Evolutionary conservation across 2,329 filamentous ascomycete species (phyloP), one percentile per base, ranked within the genome.

Genomic region (Neoarthrinium moseri): DNA sequence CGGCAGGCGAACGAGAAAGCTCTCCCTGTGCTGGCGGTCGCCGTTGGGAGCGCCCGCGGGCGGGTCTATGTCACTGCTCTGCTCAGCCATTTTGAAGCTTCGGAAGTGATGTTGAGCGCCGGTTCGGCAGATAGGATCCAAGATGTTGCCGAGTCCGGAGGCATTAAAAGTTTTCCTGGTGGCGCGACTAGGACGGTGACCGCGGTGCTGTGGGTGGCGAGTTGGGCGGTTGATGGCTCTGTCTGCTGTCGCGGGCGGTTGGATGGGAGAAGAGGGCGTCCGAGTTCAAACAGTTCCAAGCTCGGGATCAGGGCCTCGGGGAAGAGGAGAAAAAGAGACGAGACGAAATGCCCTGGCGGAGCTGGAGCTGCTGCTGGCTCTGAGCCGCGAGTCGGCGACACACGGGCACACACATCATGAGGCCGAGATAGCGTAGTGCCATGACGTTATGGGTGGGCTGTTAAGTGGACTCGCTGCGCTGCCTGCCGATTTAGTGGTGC

Each of bases 371-470:
- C 6, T 35, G 13, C 17, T 34, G 13, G 37, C 20, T 15, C 21
- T 26, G 22, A 15, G 8, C 11, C 30, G 24, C 20, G 7, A n/a
- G 20, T n/a, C 37, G 24, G n/a, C 23, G 20, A 17, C n/a, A 23
- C 24, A 18, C 24, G 37, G 22, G 8, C 10, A 35, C 27, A 11
- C 22, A 27, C 22, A 24, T 18, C 15, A 40, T 40, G 37, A 40
- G 37, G 23, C 37, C 37, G 12, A 29, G 30, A 40, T 40, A 40
- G 37, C 37, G 35, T 38, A 40, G 18, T 29, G 37, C 37, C 37
- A 40, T 40, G 37, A 40, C 37, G 37, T n/a, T 40, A 40, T 40
- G 6, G 37, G 37, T 40, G 37, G 37, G 24, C 37, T 40, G 21
- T 40, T 29, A 40, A 40, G 37, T 40, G 37, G 37, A 40, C 24